Percentiles rank a stretch among this genome's conserved stretches.
phyloP scores from a whole-genome alignment of 371 early-diverging fungal genomes.

The Mortierella sp. region DNA sequence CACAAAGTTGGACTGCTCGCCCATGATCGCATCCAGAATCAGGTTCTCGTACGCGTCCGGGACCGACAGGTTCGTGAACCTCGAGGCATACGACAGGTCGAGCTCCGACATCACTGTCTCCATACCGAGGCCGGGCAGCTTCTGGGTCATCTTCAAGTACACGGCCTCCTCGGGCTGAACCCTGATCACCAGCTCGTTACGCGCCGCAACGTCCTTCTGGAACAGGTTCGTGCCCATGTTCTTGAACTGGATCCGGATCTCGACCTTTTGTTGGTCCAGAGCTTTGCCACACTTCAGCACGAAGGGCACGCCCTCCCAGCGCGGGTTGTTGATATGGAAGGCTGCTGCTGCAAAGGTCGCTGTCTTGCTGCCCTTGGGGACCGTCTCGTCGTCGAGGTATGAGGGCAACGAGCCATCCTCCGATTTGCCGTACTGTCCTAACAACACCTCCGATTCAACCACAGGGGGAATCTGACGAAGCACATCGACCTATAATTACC shows the following conservation, averaged over 20 bases:
- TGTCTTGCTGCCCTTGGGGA: slow-evolving; percentile 84
- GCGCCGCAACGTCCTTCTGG: slow-evolving; percentile 60
- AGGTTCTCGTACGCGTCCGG: slow-evolving; percentile 96
- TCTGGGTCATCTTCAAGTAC: slow-evolving; percentile 94
- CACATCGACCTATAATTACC: slow-evolving; percentile 79
- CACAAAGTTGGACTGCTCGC: slow-evolving; percentile 96
- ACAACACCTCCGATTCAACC: slow-evolving; percentile 78
- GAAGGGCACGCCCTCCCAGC: slow-evolving; percentile 95
- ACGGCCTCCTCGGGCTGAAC: slow-evolving; percentile 95
- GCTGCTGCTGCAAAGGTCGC: slow-evolving; percentile 91
- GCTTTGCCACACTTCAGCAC: slow-evolving; percentile 94
- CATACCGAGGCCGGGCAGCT: slow-evolving; percentile 81
- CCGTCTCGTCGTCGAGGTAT: slow-evolving; percentile 92
- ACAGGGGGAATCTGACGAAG: slow-evolving; percentile 86
- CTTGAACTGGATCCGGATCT: slow-evolving; percentile 93
- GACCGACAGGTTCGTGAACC: slow-evolving; percentile 85
- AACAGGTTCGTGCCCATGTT: slow-evolving; percentile 86
- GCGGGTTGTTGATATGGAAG: slow-evolving; percentile 86
- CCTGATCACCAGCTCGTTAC: slow-evolving; percentile 95
- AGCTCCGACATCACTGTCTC: slow-evolving; percentile 83
- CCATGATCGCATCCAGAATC: slow-evolving; percentile 87
- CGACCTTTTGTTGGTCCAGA: slow-evolving; percentile 86
- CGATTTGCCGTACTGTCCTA: slow-evolving; percentile 89
- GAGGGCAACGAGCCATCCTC: slow-evolving; percentile 85
- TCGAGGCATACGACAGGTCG: slow-evolving; percentile 85